phyloP scores from a whole-genome alignment of 345 rosid genomes.

The Laguncularia racemosa region DNA sequence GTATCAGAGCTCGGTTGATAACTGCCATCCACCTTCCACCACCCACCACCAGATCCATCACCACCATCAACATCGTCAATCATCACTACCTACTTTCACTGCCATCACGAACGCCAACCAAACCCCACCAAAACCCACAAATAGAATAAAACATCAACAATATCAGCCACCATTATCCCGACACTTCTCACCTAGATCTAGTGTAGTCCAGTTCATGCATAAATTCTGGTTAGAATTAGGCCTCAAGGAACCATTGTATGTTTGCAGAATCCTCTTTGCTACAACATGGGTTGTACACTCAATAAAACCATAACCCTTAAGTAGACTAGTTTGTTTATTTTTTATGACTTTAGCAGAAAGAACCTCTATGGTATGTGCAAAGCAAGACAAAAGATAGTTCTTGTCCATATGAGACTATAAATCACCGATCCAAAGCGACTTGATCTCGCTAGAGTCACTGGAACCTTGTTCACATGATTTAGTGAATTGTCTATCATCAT shows the following conservation, averaged over 20 bases:
- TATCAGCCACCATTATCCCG: constrained; percentile 80
- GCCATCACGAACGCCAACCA: no score
- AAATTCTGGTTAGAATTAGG: constrained; percentile 69
- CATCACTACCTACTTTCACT: no score
- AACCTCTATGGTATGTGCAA: constrained; percentile 55
- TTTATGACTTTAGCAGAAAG: constrained; percentile 81
- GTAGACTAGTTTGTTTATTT: constrained; percentile 53
- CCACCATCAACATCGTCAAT: no score
- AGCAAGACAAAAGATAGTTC: constrained; percentile 51
- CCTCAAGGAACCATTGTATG: constrained; percentile 73
- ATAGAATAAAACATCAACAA: no score
- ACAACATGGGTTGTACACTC: constrained; percentile 60
- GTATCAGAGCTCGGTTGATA: no score
- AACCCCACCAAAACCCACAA: no score
- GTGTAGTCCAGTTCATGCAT: constrained; percentile 86
- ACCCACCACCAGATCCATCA: no score
- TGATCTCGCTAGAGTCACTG: constrained; percentile 9
- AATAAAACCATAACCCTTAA: constrained; percentile 90
- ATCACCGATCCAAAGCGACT: constrained; percentile 91
- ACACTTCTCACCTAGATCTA: constrained; percentile 82
- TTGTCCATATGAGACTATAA: constrained; percentile 94
- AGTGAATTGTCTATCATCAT: no score
- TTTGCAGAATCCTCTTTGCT: constrained; percentile 76
- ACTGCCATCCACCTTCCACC: no score
- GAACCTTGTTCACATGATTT: no score